A percentile compares a stretch with the other conserved stretches of the same genome.
These are phyloP conservation scores for Meyerozyma athensensis DNA, from an alignment of 1,139 yeast species.

Conservation along the genomic window DNA sequence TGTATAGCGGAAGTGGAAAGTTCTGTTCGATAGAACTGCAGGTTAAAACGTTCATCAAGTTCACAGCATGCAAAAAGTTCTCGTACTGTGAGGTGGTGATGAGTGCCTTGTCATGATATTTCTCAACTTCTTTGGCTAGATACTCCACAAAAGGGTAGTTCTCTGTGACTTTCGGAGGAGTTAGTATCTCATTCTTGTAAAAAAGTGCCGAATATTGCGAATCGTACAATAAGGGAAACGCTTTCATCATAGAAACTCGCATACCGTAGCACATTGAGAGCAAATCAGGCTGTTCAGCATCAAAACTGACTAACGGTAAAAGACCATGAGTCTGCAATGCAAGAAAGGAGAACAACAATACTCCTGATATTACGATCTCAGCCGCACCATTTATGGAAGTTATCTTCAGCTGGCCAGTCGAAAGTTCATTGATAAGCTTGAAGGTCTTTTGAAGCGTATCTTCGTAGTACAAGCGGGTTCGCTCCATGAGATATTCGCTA, in stretches of 20 bases:
- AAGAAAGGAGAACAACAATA: constrained; percentile 24
- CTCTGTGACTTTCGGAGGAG: constrained; percentile 9
- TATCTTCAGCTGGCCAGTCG: constrained; percentile 11
- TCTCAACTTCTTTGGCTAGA: constrained; percentile 12
- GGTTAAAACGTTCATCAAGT: constrained; percentile 13
- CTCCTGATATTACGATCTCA: constrained; percentile 20
- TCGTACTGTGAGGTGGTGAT: constrained; percentile 11
- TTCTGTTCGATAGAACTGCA: constrained; percentile 14
- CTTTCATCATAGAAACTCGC: constrained; percentile 10
- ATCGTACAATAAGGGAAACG: constrained; percentile 12
- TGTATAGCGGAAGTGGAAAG: constrained; percentile 25
- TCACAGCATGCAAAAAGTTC: constrained; percentile 11
- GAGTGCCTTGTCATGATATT: constrained; percentile 7
- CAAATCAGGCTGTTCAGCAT: constrained; percentile 16
- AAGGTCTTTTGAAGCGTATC: constrained; percentile 6
- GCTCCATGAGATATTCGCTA: constrained; percentile 3
- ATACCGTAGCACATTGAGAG: constrained; percentile 20
- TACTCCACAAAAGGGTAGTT: constrained; percentile 16
- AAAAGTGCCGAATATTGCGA: constrained; percentile 15
- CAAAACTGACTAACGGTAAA: constrained; percentile 25
- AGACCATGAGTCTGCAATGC: constrained; percentile 28
- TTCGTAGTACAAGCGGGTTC: background rate
- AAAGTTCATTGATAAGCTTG: constrained; percentile 5
- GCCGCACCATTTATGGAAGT: constrained; percentile 12
- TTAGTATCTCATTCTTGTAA: constrained; percentile 9